Evolutionary conservation across 169 alveolate species (phyloP).

Genomic region (Eimeria tenella): DNA sequence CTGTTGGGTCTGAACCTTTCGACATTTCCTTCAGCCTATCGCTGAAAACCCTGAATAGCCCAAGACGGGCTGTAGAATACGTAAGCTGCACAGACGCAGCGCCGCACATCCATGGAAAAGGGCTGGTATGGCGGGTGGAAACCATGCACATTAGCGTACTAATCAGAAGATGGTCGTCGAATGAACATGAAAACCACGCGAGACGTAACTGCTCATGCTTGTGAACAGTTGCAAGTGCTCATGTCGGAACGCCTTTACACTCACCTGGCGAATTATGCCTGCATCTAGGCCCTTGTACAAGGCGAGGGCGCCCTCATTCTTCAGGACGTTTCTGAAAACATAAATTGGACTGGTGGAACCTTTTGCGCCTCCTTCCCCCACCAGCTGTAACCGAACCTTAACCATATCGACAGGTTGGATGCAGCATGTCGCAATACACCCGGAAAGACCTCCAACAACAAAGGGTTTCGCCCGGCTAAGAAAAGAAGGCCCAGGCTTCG

Average conservation of each 20-base stretch:
- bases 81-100: conserved; percentile 81
- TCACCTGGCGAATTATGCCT: conserved; percentile 93
- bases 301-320: conserved; percentile 85
- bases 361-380: conserved; percentile 88
- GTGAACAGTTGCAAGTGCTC: not conserved
- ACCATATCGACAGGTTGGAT: conserved; percentile 93
- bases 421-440: conserved; percentile 92
- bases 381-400: conserved; percentile 92
- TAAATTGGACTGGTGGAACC: conserved; percentile 85
- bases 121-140: no score
- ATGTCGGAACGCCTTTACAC: not conserved
- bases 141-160: not conserved
- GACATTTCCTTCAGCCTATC: conserved; percentile 82
- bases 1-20: conserved; percentile 44
- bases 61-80: conserved; percentile 97
- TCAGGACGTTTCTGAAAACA: conserved; percentile 82
- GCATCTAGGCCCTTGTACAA: conserved; percentile 96
- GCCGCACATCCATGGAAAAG: not conserved
- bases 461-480: conserved; percentile 86
- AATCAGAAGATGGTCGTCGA: not conserved
- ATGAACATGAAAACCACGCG: not conserved
- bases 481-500: not conserved
- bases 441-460: conserved; percentile 91
- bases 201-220: not conserved
- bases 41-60: conserved; percentile 93